Conservation (phyloP, 148 eudicot genomes). For the Rhododendron simsii region DNA sequence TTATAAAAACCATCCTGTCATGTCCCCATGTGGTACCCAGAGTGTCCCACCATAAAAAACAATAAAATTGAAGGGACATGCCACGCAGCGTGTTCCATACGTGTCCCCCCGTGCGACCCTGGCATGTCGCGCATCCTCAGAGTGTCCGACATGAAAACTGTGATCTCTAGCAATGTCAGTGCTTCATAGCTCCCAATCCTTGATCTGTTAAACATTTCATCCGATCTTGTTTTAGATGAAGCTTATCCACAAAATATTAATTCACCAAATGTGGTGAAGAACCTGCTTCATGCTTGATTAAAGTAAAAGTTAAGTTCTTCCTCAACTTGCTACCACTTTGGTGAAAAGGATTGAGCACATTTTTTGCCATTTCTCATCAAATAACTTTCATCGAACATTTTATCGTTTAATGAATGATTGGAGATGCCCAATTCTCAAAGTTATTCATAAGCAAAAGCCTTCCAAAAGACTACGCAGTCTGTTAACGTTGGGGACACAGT, state of each 20-base stretch:
- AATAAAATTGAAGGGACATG: too few relatives aligned
- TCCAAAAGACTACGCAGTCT: not conserved
- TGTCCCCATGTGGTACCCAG: too few relatives aligned
- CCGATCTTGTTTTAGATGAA: not conserved
- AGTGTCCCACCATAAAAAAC: too few relatives aligned
- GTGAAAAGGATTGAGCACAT: not conserved
- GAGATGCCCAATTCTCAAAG: not conserved
- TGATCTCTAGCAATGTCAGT: too few relatives aligned
- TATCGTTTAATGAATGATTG: not conserved
- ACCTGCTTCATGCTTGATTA: not conserved
- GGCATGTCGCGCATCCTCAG: too few relatives aligned
- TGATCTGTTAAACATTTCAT: not conserved
- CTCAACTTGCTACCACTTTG: not conserved
- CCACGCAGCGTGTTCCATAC: too few relatives aligned
- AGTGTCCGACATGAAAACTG: too few relatives aligned
- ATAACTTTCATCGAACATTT: not conserved
- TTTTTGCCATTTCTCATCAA: not conserved
- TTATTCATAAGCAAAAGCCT: conserved; percentile 3
- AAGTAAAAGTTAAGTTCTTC: not conserved
- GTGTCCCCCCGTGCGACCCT: too few relatives aligned
- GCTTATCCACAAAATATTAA: not conserved
- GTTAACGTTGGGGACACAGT: not conserved
- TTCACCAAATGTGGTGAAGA: not conserved
- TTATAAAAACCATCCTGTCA: too few relatives aligned
- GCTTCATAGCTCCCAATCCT: not conserved